Evolutionary conservation across 768 basidiomycete species (phyloP), one percentile per base, ranked within the genome.

Genomic region (Hygrocybe punicea): DNA sequence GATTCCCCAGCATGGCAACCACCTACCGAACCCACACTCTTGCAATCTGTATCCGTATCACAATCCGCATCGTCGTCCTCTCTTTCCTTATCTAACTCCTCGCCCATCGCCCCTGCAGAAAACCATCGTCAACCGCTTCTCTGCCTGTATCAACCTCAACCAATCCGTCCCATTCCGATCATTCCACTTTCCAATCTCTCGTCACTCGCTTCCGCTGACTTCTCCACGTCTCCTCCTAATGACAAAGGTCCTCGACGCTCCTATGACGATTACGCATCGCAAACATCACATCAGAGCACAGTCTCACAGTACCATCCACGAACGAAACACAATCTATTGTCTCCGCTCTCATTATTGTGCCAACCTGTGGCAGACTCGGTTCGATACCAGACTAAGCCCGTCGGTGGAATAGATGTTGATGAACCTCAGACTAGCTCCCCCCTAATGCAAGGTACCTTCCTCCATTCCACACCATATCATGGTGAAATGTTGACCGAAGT

Each of bases 41-140:
- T 17, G 24, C 23, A 17, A 24, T 33, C 23, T 44, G 49, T 24
- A 56, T 29, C n/a, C 21, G 48, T 52, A 57, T 63, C 64, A 62
- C 53, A 58, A 52, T 51, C 57, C 52, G 35, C 61, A 62, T 60
- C 57, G 42, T 57, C 60, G 24, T 67, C 66, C 29, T 56, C 10
- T 21, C n/a, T 16, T 11, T 48, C 9, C 42, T 34, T 17, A 53
- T 44, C 40, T 11, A 2, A 25, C 7, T 13, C 51, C 13, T 39
- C 49, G 42, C 17, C 23, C 45, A 14, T 29, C 33, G 8, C 51
- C 4, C 13, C 52, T 19, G 52, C 39, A 21, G 39, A 24, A 25
- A 19, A n/a, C 16, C 21, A 47, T 21, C 24, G 29, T 2, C 7
- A 13, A 36, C 9, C 17, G 53, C 47, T 5, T 10, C 39, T 35